Evolutionary conservation across 2,329 filamentous ascomycete species (phyloP), one percentile per base, ranked within the genome.

Genomic region (Clarireedia sp.): DNA sequence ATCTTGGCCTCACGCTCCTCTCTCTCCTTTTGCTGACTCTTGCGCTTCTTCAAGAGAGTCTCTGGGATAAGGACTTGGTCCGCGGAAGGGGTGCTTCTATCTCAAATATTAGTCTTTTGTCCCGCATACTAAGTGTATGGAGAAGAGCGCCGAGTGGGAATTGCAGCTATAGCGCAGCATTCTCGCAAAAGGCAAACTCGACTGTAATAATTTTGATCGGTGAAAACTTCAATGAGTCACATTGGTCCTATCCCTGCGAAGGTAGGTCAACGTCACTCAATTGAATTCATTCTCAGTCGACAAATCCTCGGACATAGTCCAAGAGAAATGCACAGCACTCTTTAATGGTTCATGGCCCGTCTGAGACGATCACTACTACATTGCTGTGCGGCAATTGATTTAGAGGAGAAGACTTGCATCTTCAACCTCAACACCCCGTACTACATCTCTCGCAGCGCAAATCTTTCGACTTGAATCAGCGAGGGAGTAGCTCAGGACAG

Each of bases 1-100:
- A 84, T 75, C 71, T 89, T 88, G 65, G 87, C 82, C 67, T 81
- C 76, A 74, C 86, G 87, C 78, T 92, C 89, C 75, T 94, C 91
- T 75, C 91, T 89, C 75, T 91, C 90, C 86, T 96, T 96, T 86
- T 99, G 94, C 81, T 96, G 92, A 76, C 85, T 90, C 90, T 99
- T 99, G 82, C 94, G 89, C 90, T 99, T 99, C 89, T 99, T 99
- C 77, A 99, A 85, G 72, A 99, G 89, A 70, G 94, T 99, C 89
- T 99, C 94, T 69, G 94, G 94, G 74, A 97, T 90, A 75, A 97
- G 82, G 75, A 99, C 85, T 76, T 97, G 88, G 76, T 96, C 89
- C 77, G 91, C 79, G 76, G 90, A 95, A 68, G 94, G 90, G 72
- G 96, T 89, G 78, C 85, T 85, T 79, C 90, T 96, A 73, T 71